Conservation (phyloP, 257 asterid genomes). For the Pogostemon cablin region DNA sequence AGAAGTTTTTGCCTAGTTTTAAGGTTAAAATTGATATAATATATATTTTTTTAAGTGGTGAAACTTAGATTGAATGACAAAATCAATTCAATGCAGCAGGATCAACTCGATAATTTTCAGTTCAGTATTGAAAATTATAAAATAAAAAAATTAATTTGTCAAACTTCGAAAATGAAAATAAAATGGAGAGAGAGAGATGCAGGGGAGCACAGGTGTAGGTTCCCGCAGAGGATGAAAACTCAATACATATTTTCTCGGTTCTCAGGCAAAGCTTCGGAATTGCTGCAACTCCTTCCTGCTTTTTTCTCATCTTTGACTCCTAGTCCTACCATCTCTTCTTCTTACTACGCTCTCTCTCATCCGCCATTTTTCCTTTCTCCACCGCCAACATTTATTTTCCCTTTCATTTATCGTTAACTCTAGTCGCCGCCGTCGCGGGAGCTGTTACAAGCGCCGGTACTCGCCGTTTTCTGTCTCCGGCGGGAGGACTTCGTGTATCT, state of each 20-base stretch:
- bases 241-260: not conserved
- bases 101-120: too few relatives aligned
- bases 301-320: slow-evolving; percentile 48
- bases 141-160: not conserved
- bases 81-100: too few relatives aligned
- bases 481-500: not conserved
- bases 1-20: too few relatives aligned
- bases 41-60: too few relatives aligned
- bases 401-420: not conserved
- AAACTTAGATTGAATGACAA: too few relatives aligned
- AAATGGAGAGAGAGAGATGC: not conserved
- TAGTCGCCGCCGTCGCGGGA: slow-evolving; percentile 13
- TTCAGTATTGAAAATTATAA: not conserved
- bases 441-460: slow-evolving; percentile 5
- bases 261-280: slow-evolving; percentile 39
- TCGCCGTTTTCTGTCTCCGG: slow-evolving; percentile 21
- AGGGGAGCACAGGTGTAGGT: slow-evolving; percentile 29
- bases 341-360: slow-evolving; percentile 29
- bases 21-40: too few relatives aligned
- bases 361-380: slow-evolving; percentile 27
- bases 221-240: slow-evolving; percentile 37
- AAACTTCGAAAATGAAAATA: not conserved
- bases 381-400: not conserved
- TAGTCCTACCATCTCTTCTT: slow-evolving; percentile 12
- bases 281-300: slow-evolving; percentile 35